A percentile compares a stretch with the other conserved stretches of the same genome.
Conservation (phyloP, 257 asterid genomes). For the Plectranthus barbatus region DNA sequence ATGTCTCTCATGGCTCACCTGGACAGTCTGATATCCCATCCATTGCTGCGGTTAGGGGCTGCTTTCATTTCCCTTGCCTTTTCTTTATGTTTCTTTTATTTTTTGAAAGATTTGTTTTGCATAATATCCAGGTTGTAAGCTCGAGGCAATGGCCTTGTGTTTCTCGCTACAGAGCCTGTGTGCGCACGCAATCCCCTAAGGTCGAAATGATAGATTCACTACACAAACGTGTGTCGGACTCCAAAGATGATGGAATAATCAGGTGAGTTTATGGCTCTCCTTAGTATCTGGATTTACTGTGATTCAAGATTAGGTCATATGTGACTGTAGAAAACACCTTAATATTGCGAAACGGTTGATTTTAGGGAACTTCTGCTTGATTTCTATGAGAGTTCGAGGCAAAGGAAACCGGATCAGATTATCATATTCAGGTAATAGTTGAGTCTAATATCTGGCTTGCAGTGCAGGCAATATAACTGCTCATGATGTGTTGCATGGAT, state of each 20-base stretch:
- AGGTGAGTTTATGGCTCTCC: conserved; percentile 32
- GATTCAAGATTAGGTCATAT: background rate
- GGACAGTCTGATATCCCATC: conserved; percentile 93
- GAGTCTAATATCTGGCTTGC: background rate
- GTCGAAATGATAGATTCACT: conserved; percentile 84
- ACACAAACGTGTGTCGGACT: conserved; percentile 56
- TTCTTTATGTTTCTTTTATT: background rate
- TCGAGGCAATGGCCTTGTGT: conserved; percentile 93
- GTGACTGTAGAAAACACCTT: background rate
- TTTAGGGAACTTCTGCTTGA: conserved; percentile 75
- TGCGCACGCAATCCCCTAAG: conserved; percentile 86
- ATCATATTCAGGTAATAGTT: conserved; percentile 64
- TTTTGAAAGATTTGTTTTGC: background rate
- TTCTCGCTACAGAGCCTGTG: conserved; percentile 81
- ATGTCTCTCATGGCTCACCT: conserved; percentile 94
- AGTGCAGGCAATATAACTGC: background rate
- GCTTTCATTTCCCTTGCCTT: background rate
- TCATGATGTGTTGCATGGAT: too few species aligned
- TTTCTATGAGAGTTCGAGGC: conserved; percentile 60
- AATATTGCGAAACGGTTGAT: background rate
- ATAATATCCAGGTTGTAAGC: conserved; percentile 65
- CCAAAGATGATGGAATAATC: conserved; percentile 77
- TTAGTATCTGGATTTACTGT: background rate
- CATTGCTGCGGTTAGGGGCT: conserved; percentile 72
- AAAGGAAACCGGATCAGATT: conserved; percentile 81